Evolutionary conservation across 257 asterid genomes (phyloP), one percentile per base, ranked within the genome.

Genomic region (Ajuga chamaepitys): DNA sequence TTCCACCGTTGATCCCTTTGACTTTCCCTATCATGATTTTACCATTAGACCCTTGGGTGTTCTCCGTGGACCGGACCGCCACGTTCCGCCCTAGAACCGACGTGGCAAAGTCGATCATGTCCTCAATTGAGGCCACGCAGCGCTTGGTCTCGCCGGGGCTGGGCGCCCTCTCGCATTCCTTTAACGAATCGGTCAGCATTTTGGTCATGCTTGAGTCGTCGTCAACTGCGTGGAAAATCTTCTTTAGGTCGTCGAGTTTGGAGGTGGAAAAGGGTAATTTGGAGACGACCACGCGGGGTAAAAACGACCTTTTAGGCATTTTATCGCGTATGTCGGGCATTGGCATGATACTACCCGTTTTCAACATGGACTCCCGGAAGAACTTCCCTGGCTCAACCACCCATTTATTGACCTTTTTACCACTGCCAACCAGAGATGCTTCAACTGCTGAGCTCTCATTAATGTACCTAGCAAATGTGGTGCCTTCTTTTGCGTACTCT

Each of bases 261-360:
- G 91, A 77, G 44, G 86, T 79, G 0, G 98, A 89, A 44, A 92
- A 92, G n/a, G 98, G 98, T 45, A 92, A 25, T 75, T 89, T 92
- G 1, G 95, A 72, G 38, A 77, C 76, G 3, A 92, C 83, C 14
- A 56, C 65, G 20, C 97, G 88, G 80, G 97, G 98, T 44, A 92
- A 67, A 67, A 92, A 92, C 0, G 98, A 89, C 89, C 98, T 82
- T 80, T 77, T 72, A 0, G 98, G 98, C 98, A 93, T 89, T 77
- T 78, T 93, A 30, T 93, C 98, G 1, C 77, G 74, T 2, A 93
- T 81, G 79, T 93, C 96, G 0, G 98, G 98, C 98, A 93, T 89
- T 0, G 94, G 91, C 95, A 93, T 81, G 9, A 81, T 42, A 0
- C 70, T 73, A 10, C 97, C 97, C 40, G 70, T 65, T 66, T 77